Percentiles rank a stretch among this genome's conserved stretches.
Evolutionary conservation across 257 asterid species (phyloP).

Genomic region (Linderniella brevidens): DNA sequence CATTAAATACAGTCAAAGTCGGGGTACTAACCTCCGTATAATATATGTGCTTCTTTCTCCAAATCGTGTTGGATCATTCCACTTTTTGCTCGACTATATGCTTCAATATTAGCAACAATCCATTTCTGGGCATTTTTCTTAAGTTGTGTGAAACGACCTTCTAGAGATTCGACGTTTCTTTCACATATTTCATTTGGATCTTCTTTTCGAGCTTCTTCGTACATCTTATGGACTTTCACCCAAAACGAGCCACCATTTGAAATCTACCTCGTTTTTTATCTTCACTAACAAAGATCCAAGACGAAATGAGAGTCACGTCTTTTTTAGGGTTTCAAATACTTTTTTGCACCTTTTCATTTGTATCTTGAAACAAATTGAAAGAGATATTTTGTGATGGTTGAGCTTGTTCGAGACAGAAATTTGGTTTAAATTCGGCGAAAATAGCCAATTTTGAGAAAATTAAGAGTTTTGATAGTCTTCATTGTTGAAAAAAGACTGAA

Average conservation of each 20-base stretch:
- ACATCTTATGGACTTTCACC: background rate
- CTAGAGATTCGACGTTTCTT: too few relatives aligned
- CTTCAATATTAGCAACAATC: too few relatives aligned
- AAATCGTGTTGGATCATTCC: too few relatives aligned
- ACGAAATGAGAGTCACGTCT: conserved; percentile 2
- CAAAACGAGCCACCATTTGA: background rate
- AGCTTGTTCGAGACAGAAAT: background rate
- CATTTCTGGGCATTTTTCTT: too few relatives aligned
- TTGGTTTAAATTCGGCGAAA: background rate
- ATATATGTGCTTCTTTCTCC: too few relatives aligned
- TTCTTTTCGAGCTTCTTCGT: too few relatives aligned
- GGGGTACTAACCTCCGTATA: too few relatives aligned
- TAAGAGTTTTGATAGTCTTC: conserved; percentile 1
- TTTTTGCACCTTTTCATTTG: background rate
- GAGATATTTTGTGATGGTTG: conserved; percentile 1
- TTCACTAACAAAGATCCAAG: conserved; percentile 1
- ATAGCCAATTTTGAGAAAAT: background rate
- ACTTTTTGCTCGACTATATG: too few relatives aligned
- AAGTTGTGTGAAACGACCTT: too few relatives aligned
- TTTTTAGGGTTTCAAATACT: background rate
- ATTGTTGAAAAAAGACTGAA: background rate
- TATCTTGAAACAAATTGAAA: background rate
- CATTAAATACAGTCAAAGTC: too few relatives aligned
- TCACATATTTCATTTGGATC: too few relatives aligned
- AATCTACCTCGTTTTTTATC: conserved; percentile 1